Evolutionary conservation across 805 yeast species (phyloP).

Genomic region (Blastobotrys mokoenaii): DNA sequence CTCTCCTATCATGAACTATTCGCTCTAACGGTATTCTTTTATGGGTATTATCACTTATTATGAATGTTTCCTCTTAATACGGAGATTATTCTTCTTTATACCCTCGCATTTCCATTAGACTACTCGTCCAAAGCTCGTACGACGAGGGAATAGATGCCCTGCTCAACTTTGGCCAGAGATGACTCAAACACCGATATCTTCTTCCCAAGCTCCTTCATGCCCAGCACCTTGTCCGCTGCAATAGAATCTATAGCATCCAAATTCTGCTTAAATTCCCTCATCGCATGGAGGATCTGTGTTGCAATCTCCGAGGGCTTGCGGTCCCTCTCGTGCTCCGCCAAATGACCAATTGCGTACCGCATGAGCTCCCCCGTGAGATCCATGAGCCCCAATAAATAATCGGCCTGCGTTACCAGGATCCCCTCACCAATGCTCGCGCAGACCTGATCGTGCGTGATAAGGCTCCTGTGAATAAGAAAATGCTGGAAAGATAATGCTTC

Average conservation of each 20-base stretch:
- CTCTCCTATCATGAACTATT: too few relatives aligned
- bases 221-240: constrained; percentile 1
- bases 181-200: constrained; percentile 14
- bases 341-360: constrained; percentile 32
- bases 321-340: constrained; percentile 5
- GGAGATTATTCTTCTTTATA: too few relatives aligned
- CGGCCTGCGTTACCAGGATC: constrained; percentile 21
- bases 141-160: constrained; percentile 13
- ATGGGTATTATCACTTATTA: too few relatives aligned
- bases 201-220: constrained; percentile 10
- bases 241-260: constrained; percentile 7
- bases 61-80: too few relatives aligned
- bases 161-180: constrained; percentile 19
- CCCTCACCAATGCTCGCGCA: constrained; percentile 3
- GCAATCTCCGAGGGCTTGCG: constrained; percentile 9
- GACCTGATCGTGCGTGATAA: constrained; percentile 7
- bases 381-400: constrained; percentile 34
- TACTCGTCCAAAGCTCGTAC: constrained; percentile 1
- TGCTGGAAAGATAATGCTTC: constrained; percentile 21
- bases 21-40: too few relatives aligned
- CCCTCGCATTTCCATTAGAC: too few relatives aligned
- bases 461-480: constrained; percentile 12
- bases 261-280: constrained; percentile 11
- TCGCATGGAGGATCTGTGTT: constrained; percentile 8
- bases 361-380: constrained; percentile 37